These are phyloP conservation scores for Moniliella sp. DNA, from an alignment of 1,284 basidiomycete genomes.

Conservation along the genomic window DNA sequence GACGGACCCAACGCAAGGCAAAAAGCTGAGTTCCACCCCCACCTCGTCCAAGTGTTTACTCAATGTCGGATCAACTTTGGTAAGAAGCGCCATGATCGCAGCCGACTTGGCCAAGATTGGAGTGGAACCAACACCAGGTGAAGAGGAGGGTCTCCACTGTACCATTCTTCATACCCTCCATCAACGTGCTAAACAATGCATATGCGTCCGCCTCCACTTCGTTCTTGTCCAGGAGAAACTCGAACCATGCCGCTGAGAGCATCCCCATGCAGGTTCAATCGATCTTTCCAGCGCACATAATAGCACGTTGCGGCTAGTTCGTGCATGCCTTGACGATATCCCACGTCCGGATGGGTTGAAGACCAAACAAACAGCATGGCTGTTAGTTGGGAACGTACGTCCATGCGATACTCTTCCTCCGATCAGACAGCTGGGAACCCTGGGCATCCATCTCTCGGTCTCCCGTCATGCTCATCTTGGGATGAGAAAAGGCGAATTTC, in stretches of 20 bases:
- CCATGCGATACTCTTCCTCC: too few relatives aligned
- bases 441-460: neutral
- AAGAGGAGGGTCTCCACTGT: conserved; percentile 8
- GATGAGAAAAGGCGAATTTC: conserved; percentile 10
- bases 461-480: neutral
- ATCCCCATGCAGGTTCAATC: neutral
- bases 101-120: conserved; percentile 11
- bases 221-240: conserved; percentile 6
- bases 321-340: conserved; percentile 33
- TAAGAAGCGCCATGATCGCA: conserved; percentile 8
- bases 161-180: conserved; percentile 17
- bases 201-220: conserved; percentile 21
- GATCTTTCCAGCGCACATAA: conserved; percentile 9
- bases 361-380: conserved; percentile 23
- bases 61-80: conserved; percentile 10
- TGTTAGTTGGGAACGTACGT: conserved; percentile 10
- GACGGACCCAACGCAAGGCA: conserved; percentile 23
- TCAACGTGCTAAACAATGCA: conserved; percentile 13
- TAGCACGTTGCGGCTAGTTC: conserved; percentile 17
- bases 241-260: conserved; percentile 3
- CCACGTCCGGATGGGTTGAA: conserved; percentile 12
- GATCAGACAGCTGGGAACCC: too few relatives aligned
- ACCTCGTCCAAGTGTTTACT: conserved; percentile 14
- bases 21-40: conserved; percentile 24
- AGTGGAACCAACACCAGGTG: conserved; percentile 1